Evolutionary conservation across 345 rosid genomes (phyloP).

Genomic region (Eucalyptus regnans): DNA sequence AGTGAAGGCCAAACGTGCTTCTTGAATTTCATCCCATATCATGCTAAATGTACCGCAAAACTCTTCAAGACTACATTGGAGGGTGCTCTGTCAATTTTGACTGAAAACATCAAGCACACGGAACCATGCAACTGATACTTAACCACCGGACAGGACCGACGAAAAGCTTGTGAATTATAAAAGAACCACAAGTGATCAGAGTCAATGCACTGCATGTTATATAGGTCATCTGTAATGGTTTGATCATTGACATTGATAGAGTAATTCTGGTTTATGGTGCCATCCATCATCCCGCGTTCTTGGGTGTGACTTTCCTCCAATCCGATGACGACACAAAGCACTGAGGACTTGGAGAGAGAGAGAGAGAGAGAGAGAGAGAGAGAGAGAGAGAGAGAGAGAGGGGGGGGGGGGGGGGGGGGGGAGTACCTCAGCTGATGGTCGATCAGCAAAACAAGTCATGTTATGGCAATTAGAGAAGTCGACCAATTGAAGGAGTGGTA

Average conservation of each 20-base stretch:
- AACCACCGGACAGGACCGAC: fast-evolving
- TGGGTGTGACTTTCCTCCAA: not conserved
- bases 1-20: not conserved
- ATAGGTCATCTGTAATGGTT: fast-evolving
- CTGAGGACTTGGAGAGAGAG: fast-evolving
- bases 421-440: not conserved
- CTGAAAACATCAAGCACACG: not conserved
- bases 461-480: not conserved
- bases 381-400: no score
- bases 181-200: not conserved
- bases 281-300: fast-evolving
- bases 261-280: fast-evolving
- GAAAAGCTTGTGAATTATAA: not conserved
- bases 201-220: not conserved
- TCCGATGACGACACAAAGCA: fast-evolving
- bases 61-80: not conserved
- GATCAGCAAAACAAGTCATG: not conserved
- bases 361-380: no score
- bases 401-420: no score
- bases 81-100: fast-evolving
- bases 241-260: not conserved
- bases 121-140: fast-evolving
- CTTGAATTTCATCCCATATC: fast-evolving
- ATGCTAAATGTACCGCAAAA: not conserved
- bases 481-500: not conserved